Evolutionary conservation across 2,329 filamentous ascomycete species (phyloP), one percentile per base, ranked within the genome.

Genomic region (Neophaeococcomyces aloes): DNA sequence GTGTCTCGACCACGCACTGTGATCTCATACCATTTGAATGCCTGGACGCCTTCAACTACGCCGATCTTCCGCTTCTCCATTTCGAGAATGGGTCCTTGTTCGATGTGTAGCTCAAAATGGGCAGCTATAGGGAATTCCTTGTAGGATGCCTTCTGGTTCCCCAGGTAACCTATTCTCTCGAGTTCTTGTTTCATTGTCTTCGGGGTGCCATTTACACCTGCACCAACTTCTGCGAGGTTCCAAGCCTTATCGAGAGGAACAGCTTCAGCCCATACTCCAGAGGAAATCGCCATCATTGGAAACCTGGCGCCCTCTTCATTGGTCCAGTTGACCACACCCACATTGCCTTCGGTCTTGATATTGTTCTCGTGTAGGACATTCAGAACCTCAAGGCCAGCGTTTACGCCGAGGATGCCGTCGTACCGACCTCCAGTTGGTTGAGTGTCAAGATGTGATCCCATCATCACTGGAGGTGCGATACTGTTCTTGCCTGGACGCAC

Each of bases 81-180:
- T 55, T 88, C 79, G 1, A 93, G 70, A 29, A 85, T 75, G 0
- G 84, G 83, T 0, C 84, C 83, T 59, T 94, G 86, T 59, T 93
- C 86, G 40, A 91, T 89, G 57, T 91, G 85, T 10, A 91, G 69
- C 61, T 91, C 84, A 56, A 91, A 89, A 60, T 89, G 83, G 1
- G 82, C 83, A 7, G 75, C 81, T 63, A 89, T 78, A 0, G 81
- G 81, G 13, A 72, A 75, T 25, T 69, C 65, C 48, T 71, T 66
- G 58, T 81, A 69, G 42, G 69, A 76, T 17, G 75, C 74, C 7
- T 72, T 69, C 0, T 69, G 62, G 0, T 61, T 52, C 11, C 83
- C 84, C 0, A 86, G 63, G 50, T 84, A 87, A 1, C 79, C 78
- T 39, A 87, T 86, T 11, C 81, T 71, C 56, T 82, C 67, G 0